These are phyloP conservation scores for Trichoderma asperelloides DNA, from an alignment of 495 filamentous ascomycete species.

Conservation along the genomic window DNA sequence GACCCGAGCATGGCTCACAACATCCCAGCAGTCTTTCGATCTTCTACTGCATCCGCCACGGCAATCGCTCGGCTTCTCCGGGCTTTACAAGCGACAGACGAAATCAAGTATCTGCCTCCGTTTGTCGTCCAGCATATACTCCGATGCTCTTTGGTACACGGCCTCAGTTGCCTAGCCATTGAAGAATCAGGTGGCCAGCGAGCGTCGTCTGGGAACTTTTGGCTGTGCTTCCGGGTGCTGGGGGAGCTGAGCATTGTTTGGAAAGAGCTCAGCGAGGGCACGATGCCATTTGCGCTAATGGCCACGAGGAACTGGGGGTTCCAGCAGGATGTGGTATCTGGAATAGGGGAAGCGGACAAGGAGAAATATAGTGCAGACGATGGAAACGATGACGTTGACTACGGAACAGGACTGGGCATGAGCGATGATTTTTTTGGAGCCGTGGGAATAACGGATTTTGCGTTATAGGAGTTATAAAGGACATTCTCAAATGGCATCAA, in stretches of 20 bases:
- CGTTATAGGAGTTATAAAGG: too few relatives aligned
- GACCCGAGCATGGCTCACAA: not conserved
- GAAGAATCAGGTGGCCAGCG: not conserved
- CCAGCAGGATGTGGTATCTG: not conserved
- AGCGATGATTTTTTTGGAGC: not conserved
- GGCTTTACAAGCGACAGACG: not conserved
- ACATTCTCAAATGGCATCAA: too few relatives aligned
- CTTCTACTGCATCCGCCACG: not conserved
- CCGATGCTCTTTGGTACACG: not conserved
- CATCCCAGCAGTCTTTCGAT: not conserved
- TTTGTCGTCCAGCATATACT: slow-evolving; percentile 1
- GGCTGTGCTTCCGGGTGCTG: not conserved
- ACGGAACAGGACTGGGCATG: not conserved
- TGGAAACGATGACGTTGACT: not conserved
- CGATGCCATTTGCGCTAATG: not conserved
- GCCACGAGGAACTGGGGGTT: not conserved
- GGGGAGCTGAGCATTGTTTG: not conserved
- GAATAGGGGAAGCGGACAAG: not conserved
- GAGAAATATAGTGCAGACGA: not conserved
- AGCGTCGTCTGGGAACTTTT: not conserved
- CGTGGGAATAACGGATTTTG: too few relatives aligned
- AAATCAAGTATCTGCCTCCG: not conserved
- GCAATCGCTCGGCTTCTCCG: not conserved
- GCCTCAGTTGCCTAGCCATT: not conserved
- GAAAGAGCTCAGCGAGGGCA: not conserved